Conservation (phyloP, 164 flowering plant genomes). For the Liriodendron chinense region DNA sequence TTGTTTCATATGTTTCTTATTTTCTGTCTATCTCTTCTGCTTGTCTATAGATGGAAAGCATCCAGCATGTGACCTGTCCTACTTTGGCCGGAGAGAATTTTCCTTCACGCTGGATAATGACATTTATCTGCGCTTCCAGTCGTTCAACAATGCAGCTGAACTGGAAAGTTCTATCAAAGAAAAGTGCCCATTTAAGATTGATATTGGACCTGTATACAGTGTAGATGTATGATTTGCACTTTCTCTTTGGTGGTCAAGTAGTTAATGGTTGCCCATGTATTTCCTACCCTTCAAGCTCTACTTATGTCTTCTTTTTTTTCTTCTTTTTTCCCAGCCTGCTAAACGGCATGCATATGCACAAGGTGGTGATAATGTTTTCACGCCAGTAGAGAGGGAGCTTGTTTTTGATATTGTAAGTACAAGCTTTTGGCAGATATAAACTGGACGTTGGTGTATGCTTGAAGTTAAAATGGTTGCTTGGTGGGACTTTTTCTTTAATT, state of each 20-base stretch:
- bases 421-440: neutral
- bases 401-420: conserved; percentile 90
- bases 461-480: neutral
- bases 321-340: conserved; percentile 58
- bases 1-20: neutral
- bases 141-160: conserved; percentile 56
- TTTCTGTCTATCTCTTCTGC: neutral
- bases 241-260: neutral
- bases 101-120: conserved; percentile 81
- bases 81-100: conserved; percentile 80
- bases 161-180: conserved; percentile 76
- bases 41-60: conserved; percentile 85
- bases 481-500: neutral
- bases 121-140: conserved; percentile 67
- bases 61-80: conserved; percentile 82
- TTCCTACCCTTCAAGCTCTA: neutral
- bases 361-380: conserved; percentile 67
- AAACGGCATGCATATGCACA: conserved; percentile 89
- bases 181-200: conserved; percentile 86
- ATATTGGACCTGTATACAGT: conserved; percentile 92
- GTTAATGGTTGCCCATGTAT: neutral
- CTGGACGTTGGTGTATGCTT: neutral
- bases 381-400: conserved; percentile 91
- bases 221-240: conserved; percentile 67
- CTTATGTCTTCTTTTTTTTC: neutral